Percentiles rank a stretch among this genome's conserved stretches.
Conservation (phyloP, 164 flowering plant species). For the Amborella trichopoda region DNA sequence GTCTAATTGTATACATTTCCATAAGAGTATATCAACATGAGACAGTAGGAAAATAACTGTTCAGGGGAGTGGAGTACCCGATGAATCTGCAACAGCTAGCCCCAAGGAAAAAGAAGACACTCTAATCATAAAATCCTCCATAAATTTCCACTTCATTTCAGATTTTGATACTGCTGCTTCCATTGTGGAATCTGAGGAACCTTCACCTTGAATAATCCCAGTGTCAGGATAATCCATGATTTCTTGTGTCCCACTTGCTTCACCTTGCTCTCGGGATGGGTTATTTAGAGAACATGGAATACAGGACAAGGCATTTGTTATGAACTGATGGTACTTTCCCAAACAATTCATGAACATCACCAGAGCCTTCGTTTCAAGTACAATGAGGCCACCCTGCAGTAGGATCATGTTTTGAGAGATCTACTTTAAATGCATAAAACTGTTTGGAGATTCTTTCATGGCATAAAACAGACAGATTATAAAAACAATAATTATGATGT, state of each 20-base stretch:
- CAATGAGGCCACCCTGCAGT: slow-evolving; percentile 59
- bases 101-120: slow-evolving; percentile 37
- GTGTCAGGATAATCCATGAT: slow-evolving; percentile 5
- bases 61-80: too few species aligned
- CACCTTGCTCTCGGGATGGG: slow-evolving; percentile 12
- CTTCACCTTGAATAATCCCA: slow-evolving; percentile 7
- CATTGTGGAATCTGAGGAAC: slow-evolving; percentile 2
- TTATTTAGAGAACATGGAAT: slow-evolving; percentile 4
- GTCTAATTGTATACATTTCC: too few species aligned
- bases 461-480: too few species aligned
- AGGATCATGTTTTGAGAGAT: too few species aligned
- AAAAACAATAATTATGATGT: too few species aligned
- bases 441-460: too few species aligned
- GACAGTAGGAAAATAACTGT: too few species aligned
- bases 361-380: slow-evolving; percentile 51
- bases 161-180: slow-evolving; percentile 8
- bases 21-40: too few species aligned
- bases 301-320: slow-evolving; percentile 15
- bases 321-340: slow-evolving; percentile 22
- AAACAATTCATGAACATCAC: slow-evolving; percentile 23
- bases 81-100: slow-evolving; percentile 36
- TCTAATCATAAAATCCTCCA: slow-evolving; percentile 27
- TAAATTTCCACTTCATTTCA: slow-evolving; percentile 12
- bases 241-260: slow-evolving; percentile 13
- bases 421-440: too few species aligned